Conservation (phyloP, 2,329 filamentous ascomycete species). For the Colletotrichum incanum region DNA sequence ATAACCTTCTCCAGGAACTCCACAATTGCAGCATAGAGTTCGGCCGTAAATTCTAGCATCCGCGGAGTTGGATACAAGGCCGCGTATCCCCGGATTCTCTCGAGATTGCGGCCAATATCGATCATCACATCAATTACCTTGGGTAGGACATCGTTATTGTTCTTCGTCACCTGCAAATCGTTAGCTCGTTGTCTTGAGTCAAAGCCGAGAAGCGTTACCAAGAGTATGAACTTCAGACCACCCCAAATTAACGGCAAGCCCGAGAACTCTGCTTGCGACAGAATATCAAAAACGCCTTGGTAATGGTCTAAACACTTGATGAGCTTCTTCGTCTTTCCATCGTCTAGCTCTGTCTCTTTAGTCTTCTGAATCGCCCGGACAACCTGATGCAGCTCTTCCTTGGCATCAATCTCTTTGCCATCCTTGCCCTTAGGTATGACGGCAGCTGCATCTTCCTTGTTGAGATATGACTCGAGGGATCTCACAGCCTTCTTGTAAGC, state of each 20-base stretch:
- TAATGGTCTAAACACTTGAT: slow-evolving; percentile 47
- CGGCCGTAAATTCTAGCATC: slow-evolving; percentile 48
- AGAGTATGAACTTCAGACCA: slow-evolving; percentile 42
- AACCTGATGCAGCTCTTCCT: slow-evolving; percentile 44
- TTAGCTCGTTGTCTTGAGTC: neutral
- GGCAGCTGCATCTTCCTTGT: slow-evolving; percentile 43
- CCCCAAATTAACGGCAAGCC: slow-evolving; percentile 49
- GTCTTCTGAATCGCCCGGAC: slow-evolving; percentile 37
- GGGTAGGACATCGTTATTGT: slow-evolving; percentile 45
- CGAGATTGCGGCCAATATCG: slow-evolving; percentile 47
- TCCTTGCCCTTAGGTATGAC: slow-evolving; percentile 29
- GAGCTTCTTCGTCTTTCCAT: slow-evolving; percentile 44
- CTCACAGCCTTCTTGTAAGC: slow-evolving; percentile 44
- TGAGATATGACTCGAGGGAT: slow-evolving; percentile 45
- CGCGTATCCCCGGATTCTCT: slow-evolving; percentile 46
- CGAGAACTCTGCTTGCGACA: slow-evolving; percentile 47
- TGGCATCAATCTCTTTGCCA: slow-evolving; percentile 38
- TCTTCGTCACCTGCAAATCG: slow-evolving; percentile 46
- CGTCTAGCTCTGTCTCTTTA: slow-evolving; percentile 37
- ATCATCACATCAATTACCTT: slow-evolving; percentile 48
- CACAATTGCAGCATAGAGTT: slow-evolving; percentile 47
- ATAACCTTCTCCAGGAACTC: slow-evolving; percentile 47
- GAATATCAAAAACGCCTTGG: slow-evolving; percentile 48
- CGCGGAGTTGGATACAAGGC: slow-evolving; percentile 46
- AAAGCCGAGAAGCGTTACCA: neutral